Evolutionary conservation across 2,329 filamentous ascomycete species (phyloP).

Genomic region (Laburnicola sp.): DNA sequence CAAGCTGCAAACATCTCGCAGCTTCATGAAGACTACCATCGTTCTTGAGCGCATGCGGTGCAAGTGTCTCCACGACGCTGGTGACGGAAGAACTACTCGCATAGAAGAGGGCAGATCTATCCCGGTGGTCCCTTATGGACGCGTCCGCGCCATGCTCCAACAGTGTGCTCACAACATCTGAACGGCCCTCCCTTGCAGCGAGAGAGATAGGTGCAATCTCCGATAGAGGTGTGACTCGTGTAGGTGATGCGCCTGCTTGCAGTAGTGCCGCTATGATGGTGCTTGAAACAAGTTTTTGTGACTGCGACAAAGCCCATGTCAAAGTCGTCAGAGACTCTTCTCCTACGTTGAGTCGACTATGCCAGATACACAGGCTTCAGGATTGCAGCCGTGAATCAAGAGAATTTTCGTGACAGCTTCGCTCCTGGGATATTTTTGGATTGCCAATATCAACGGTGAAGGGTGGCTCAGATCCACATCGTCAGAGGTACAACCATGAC

Average conservation of each 20-base stretch:
- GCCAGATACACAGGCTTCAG: constrained; percentile 49
- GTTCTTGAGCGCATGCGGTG: constrained; percentile 61
- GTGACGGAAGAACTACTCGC: constrained; percentile 52
- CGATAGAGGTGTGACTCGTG: constrained; percentile 57
- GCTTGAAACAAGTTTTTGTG: constrained; percentile 65
- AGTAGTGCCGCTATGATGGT: constrained; percentile 61
- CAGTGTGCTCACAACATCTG: constrained; percentile 61
- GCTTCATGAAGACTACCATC: constrained; percentile 70
- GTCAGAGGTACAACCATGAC: constrained; percentile 46
- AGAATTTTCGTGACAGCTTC: constrained; percentile 25
- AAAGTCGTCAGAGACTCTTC: constrained; percentile 61
- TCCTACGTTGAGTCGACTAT: constrained; percentile 55
- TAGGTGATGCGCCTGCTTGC: constrained; percentile 60
- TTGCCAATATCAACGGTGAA: constrained; percentile 25
- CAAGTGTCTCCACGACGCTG: constrained; percentile 47
- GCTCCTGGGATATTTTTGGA: constrained; percentile 32
- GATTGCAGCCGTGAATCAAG: constrained; percentile 32
- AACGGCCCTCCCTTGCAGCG: constrained; percentile 59
- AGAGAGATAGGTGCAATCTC: constrained; percentile 63
- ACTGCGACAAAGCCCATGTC: constrained; percentile 64
- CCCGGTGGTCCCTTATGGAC: constrained; percentile 60
- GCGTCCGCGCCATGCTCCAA: constrained; percentile 63
- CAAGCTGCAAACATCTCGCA: constrained; percentile 61
- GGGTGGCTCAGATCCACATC: constrained; percentile 19
- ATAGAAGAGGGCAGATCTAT: constrained; percentile 63